Base-by-base conservation (phyloP, 2,329 filamentous ascomycete species). In the Colletotrichum spinosum region DNA sequence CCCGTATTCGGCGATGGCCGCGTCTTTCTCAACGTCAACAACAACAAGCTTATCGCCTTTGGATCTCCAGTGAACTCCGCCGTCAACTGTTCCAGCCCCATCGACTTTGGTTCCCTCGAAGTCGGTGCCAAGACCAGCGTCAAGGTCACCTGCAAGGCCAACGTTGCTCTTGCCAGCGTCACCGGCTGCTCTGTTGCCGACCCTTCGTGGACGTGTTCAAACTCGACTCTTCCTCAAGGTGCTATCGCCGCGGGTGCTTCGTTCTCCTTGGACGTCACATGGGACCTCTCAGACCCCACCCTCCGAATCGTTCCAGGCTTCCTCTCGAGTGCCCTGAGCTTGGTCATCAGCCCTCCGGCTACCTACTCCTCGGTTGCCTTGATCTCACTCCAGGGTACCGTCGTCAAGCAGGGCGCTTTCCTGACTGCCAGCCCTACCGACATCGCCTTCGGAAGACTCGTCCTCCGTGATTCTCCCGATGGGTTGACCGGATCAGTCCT, bases 51-150 rank as follows among this genome's bases (percentile, higher is more conserved):
- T 11, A 71, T 76, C 13, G 75, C 73, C 42, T 68, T 78, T 17
- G 78, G 78, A 7, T 79, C 79, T 11, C 80, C 80, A 4, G 79
- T 82, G 50, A 77, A 78, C 53, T 62, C 79, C 6, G 77, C 80
- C 4, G 67, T 82, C 12, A 77, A 74, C 58, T 82, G 80, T 60
- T 76, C 73, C 11, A 74, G 74, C 33, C 78, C 78, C 6, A 72
- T 80, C 15, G 71, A 79, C 44, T 81, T 81, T 68, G 79, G 78
- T 5, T 69, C 72, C 44, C 68, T 80, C 3, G 71, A 74, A 2
- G 74, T 78, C 45, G 78, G 78, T 2, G 70, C 69, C 9, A 71
- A 71, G 7, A 72, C 70, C 17, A 76, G 70, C 1, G 54, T 70
- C 11, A 75, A 60, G 3, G 70, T 81, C 45, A 75, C 69, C 33